Percentiles rank a stretch among this genome's conserved stretches.
Evolutionary conservation across 345 rosid genomes (phyloP).

Genomic region (Nasturtium officinale): DNA sequence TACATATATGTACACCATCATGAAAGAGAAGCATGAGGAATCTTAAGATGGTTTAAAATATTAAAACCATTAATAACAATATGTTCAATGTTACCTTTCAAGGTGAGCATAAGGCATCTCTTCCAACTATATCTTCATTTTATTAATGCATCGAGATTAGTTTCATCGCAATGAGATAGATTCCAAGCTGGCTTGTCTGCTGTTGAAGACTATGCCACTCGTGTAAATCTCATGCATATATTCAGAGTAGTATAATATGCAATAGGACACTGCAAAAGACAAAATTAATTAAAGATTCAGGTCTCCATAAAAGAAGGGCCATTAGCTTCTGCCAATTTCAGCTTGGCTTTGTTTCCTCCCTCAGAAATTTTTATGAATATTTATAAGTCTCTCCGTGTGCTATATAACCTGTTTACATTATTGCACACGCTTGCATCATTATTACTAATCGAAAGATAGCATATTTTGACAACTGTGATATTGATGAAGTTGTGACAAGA

Average conservation of each 20-base stretch:
- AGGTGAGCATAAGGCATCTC: neutral
- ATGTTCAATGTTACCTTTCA: neutral
- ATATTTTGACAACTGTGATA: neutral
- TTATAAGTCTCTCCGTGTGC: constrained; percentile 9
- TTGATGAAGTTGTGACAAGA: neutral
- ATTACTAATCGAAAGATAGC: neutral
- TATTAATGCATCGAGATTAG: constrained; percentile 3
- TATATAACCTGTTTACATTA: neutral
- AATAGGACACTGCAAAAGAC: neutral
- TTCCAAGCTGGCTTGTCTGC: constrained; percentile 32
- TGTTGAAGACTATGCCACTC: constrained; percentile 2
- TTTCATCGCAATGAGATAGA: neutral
- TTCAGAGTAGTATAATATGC: neutral
- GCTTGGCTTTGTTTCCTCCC: constrained; percentile 26
- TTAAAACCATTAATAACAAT: neutral
- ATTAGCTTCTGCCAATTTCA: constrained; percentile 13
- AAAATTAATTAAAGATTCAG: neutral
- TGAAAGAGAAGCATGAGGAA: neutral
- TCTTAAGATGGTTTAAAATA: neutral
- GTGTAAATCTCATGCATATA: constrained; percentile 6
- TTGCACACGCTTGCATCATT: constrained; percentile 12
- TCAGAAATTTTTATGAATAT: neutral
- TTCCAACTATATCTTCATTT: neutral
- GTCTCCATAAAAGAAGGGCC: no score
- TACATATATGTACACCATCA: constrained; percentile 22